Evolutionary conservation across 331 rosid species (phyloP).

Genomic region (Stylosanthes scabra): DNA sequence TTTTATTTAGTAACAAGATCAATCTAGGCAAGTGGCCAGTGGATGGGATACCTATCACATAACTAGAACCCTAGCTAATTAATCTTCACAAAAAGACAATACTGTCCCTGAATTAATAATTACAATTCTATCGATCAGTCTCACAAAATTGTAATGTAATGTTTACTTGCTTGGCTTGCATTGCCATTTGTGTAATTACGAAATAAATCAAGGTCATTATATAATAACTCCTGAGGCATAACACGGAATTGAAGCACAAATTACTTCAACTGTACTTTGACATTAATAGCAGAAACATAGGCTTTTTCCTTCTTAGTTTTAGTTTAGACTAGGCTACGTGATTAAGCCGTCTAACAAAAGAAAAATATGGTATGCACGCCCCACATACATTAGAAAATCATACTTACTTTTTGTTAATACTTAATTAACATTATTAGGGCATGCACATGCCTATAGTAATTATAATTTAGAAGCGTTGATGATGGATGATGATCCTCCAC

Average conservation of each 20-base stretch:
- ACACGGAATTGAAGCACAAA: background rate
- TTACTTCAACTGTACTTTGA: background rate
- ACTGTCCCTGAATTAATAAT: conserved; percentile 36
- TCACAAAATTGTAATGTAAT: background rate
- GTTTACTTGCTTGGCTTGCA: conserved; percentile 12
- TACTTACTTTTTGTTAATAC: background rate
- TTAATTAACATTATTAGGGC: conserved; percentile 9
- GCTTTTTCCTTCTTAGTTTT: conserved; percentile 32
- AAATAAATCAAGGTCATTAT: conserved; percentile 17
- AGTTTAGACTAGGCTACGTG: conserved; percentile 6
- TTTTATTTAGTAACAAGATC: conserved; percentile 23
- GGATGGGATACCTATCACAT: background rate
- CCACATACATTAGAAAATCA: conserved; percentile 18
- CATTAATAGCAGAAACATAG: conserved; percentile 27
- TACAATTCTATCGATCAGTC: background rate
- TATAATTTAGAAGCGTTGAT: background rate
- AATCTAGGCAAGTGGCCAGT: background rate
- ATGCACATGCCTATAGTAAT: conserved; percentile 16
- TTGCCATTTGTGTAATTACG: conserved; percentile 33
- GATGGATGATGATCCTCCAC: background rate
- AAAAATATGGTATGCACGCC: background rate
- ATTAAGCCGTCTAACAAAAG: conserved; percentile 45
- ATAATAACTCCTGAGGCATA: too few species aligned
- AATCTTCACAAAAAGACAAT: conserved; percentile 32
- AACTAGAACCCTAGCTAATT: background rate